Evolutionary conservation across 1,139 yeast genomes (phyloP).

Genomic region (Diutina rugosa): DNA sequence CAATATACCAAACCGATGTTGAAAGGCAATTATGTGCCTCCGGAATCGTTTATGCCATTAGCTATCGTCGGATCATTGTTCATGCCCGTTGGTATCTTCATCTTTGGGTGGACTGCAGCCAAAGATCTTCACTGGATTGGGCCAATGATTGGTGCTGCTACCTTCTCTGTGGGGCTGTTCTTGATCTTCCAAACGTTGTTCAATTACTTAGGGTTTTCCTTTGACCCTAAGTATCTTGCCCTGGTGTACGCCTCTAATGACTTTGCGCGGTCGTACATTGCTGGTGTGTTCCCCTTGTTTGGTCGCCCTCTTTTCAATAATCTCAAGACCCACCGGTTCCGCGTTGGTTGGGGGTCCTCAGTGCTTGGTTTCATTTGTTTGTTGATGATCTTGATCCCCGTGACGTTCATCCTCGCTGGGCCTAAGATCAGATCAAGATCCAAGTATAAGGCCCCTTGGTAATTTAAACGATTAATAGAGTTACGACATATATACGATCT

Average conservation of each 20-base stretch:
- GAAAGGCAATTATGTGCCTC: conserved; percentile 28
- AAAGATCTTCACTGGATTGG: conserved; percentile 29
- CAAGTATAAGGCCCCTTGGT: conserved; percentile 20
- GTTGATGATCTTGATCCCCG: conserved; percentile 52
- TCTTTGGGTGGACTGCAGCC: conserved; percentile 39
- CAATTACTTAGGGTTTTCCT: conserved; percentile 52
- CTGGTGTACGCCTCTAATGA: conserved; percentile 49
- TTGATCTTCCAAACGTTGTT: conserved; percentile 26
- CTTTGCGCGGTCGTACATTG: conserved; percentile 39
- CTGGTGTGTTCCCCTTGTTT: conserved; percentile 52
- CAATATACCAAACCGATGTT: conserved; percentile 16
- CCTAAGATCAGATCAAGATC: conserved; percentile 37
- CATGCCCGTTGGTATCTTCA: conserved; percentile 31
- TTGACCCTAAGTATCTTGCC: conserved; percentile 35
- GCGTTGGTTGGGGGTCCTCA: conserved; percentile 60
- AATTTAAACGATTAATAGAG: not conserved
- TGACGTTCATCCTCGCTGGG: conserved; percentile 36
- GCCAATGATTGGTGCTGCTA: conserved; percentile 27
- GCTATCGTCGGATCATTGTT: conserved; percentile 31
- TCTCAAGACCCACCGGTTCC: conserved; percentile 29
- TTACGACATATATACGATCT: no score
- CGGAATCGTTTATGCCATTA: conserved; percentile 49
- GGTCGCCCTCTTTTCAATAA: conserved; percentile 37
- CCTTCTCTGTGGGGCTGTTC: conserved; percentile 25
- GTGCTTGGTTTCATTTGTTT: conserved; percentile 15